Base-by-base conservation (phyloP, 2,329 filamentous ascomycete species). In the Trichoderma simmonsii region DNA sequence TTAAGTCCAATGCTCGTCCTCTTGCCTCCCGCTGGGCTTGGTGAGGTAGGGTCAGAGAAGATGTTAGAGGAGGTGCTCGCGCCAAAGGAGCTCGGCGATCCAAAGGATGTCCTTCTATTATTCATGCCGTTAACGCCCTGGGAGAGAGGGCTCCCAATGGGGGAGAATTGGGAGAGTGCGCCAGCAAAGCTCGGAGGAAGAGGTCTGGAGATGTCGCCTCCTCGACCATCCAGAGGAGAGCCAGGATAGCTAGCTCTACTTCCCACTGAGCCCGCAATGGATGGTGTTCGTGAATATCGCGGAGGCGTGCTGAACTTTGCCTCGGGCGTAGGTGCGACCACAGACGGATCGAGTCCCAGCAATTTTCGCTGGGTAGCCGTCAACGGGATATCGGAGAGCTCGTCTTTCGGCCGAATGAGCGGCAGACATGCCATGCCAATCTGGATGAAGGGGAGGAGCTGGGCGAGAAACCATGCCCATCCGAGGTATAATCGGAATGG, bases 341-440 rank as follows among this genome's bases (percentile, higher is more conserved):
- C 86, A 72, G 86, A 89, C 3, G 93, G 91, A 51, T 91, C 88
- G 4, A 99, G 89, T 62, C 94, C 95, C 66, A 99, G 89, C 15
- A 97, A 88, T 74, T 91, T 87, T 73, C 95, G 92, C 84, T 98
- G 96, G 57, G 80, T 78, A 34, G 79, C 74, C 12, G 95, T 98
- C 75, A 99, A 88, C 73, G 95, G 90, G 65, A 99, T 97, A 80
- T 99, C 96, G 81, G 90, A 86, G 74, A 98, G 87, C 74, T 94
- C 88, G 81, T 98, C 96, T 76, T 86, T 86, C 57, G 87, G 86
- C 74, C 91, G 88, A 77, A 94, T 82, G 14, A 97, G 87, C 3
- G 95, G 96, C 60, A 90, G 84, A 71, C 93, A 83, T 48, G 94
- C 92, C 70, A 91, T 77, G 74, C 84, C 79, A 68, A 97, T 92